A percentile compares a stretch with the other conserved stretches of the same genome.
These are phyloP conservation scores for Apophysomyces ossiformis DNA, from an alignment of 371 early-diverging fungal species.

Conservation along the genomic window DNA sequence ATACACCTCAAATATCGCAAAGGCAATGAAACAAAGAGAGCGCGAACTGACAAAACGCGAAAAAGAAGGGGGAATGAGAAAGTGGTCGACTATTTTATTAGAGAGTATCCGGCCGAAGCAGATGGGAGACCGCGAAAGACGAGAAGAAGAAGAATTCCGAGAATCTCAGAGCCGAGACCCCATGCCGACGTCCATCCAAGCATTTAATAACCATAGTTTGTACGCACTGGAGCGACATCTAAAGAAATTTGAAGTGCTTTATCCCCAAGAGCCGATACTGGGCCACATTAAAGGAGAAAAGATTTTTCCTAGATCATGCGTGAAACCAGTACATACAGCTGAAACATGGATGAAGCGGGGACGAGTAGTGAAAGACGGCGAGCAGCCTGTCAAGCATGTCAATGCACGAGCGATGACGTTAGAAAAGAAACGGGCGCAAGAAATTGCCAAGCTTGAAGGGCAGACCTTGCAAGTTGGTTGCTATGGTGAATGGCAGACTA, in stretches of 20 bases:
- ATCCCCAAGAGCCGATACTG: slow-evolving; percentile 68
- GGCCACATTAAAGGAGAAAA: slow-evolving; percentile 79
- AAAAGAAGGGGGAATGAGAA: slow-evolving; percentile 35
- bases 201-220: slow-evolving; percentile 81
- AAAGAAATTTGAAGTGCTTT: slow-evolving; percentile 72
- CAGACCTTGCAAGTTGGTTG: slow-evolving; percentile 45
- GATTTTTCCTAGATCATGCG: slow-evolving; percentile 79
- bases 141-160: slow-evolving; percentile 60
- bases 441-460: slow-evolving; percentile 50
- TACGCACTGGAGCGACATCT: slow-evolving; percentile 88
- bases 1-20: slow-evolving; percentile 64
- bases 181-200: slow-evolving; percentile 83
- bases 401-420: slow-evolving; percentile 69
- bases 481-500: slow-evolving; percentile 92
- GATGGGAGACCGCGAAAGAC: slow-evolving; percentile 45
- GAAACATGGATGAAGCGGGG: slow-evolving; percentile 77
- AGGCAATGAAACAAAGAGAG: slow-evolving; percentile 58
- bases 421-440: slow-evolving; percentile 55
- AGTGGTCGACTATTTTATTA: slow-evolving; percentile 40
- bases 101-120: slow-evolving; percentile 22
- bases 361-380: slow-evolving; percentile 47
- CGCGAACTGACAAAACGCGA: slow-evolving; percentile 49
- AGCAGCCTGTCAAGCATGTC: slow-evolving; percentile 71
- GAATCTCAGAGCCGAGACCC: slow-evolving; percentile 51
- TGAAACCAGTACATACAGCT: slow-evolving; percentile 59